Conservation (phyloP, 768 basidiomycete species). For the Mycena vitilis region DNA sequence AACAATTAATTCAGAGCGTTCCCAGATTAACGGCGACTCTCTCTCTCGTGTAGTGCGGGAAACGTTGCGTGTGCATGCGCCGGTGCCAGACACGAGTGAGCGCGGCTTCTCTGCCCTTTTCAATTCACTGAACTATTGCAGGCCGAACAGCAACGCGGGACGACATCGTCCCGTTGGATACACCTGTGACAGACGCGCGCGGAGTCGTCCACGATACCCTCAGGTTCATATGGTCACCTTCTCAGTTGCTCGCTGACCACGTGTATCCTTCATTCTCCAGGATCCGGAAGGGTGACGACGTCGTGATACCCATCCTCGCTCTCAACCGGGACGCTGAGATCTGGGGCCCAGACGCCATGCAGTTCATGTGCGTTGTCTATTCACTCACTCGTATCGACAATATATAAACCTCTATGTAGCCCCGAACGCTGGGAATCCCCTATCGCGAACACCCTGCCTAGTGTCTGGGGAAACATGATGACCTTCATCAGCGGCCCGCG, state of each 20-base stretch:
- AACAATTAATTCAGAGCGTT: neutral
- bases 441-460: constrained; percentile 47
- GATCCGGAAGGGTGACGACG: constrained; percentile 7
- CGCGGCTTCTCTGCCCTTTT: neutral
- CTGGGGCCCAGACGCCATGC: constrained; percentile 24
- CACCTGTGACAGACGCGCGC: neutral
- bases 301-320: neutral
- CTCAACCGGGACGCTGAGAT: neutral
- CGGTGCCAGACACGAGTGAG: neutral
- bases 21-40: neutral
- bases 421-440: constrained; percentile 57
- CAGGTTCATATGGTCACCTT: neutral
- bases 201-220: constrained; percentile 5
- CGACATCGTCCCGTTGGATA: constrained; percentile 6
- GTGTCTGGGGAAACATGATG: constrained; percentile 52
- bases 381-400: too few species aligned
- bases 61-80: constrained; percentile 16
- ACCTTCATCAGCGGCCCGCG: constrained; percentile 58
- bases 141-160: constrained; percentile 15
- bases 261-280: neutral
- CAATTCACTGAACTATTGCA: neutral
- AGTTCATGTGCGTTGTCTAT: constrained; percentile 50
- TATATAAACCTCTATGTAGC: constrained; percentile 36
- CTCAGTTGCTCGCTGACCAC: neutral
- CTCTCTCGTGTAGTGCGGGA: constrained; percentile 8